These are phyloP conservation scores for Cryphonectria nitschkei DNA, from an alignment of 2,329 filamentous ascomycete species.

Conservation along the genomic window DNA sequence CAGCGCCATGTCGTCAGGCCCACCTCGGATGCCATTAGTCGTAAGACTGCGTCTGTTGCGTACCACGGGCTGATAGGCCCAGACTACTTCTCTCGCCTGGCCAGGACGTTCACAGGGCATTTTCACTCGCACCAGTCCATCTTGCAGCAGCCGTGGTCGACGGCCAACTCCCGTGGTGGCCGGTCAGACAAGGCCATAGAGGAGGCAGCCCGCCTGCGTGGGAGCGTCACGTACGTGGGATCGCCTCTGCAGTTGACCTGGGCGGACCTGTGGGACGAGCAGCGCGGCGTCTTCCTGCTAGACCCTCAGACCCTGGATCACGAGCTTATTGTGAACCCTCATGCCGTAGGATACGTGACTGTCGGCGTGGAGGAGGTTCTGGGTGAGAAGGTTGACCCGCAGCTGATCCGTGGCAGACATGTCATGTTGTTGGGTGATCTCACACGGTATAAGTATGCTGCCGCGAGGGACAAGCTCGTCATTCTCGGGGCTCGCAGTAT, in stretches of 20 bases:
- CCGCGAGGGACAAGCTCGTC: slow-evolving; percentile 36
- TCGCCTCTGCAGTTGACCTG: slow-evolving; percentile 40
- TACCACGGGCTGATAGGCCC: slow-evolving; percentile 37
- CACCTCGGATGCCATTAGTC: neutral
- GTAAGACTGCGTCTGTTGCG: slow-evolving; percentile 26
- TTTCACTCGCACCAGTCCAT: slow-evolving; percentile 41
- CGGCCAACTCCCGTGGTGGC: neutral
- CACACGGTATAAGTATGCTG: slow-evolving; percentile 34
- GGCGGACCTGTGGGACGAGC: slow-evolving; percentile 38
- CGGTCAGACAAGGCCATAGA: neutral
- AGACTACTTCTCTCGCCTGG: slow-evolving; percentile 34
- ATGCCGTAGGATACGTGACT: slow-evolving; percentile 35
- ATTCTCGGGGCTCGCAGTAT: slow-evolving; percentile 37
- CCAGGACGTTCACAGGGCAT: slow-evolving; percentile 40
- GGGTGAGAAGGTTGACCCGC: slow-evolving; percentile 28
- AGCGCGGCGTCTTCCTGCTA: slow-evolving; percentile 37
- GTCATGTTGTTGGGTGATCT: slow-evolving; percentile 39
- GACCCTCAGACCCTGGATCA: slow-evolving; percentile 37
- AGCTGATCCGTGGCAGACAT: slow-evolving; percentile 34
- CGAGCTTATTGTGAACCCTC: slow-evolving; percentile 36
- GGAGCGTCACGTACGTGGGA: slow-evolving; percentile 39
- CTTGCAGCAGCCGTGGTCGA: slow-evolving; percentile 26
- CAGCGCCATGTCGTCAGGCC: slow-evolving; percentile 35
- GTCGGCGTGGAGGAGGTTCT: slow-evolving; percentile 33
- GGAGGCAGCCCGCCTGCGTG: slow-evolving; percentile 27